A percentile compares a stretch with the other conserved stretches of the same genome.
These are phyloP conservation scores for Elongisporangium undulatum DNA, from an alignment of 352 stramenopile genomes.

Conservation along the genomic window DNA sequence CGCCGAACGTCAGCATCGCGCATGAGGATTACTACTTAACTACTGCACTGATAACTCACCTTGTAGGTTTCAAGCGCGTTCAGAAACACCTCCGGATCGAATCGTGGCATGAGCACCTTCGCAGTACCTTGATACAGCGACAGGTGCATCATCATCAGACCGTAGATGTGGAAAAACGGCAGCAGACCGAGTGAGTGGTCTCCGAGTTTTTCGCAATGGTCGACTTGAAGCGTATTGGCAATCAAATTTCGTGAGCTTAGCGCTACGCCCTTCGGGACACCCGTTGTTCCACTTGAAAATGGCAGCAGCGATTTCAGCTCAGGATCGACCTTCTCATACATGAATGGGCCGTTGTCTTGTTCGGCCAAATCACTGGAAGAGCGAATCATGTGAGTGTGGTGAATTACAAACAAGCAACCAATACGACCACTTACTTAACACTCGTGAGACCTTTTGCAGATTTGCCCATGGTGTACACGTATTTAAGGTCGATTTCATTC, in stretches of 20 bases:
- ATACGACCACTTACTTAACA: constrained; percentile 36
- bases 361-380: constrained; percentile 34
- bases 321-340: constrained; percentile 52
- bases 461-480: constrained; percentile 49
- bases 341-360: constrained; percentile 27
- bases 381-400: not conserved
- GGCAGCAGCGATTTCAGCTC: constrained; percentile 59
- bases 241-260: constrained; percentile 89
- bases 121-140: constrained; percentile 71
- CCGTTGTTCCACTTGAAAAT: constrained; percentile 94
- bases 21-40: constrained; percentile 6
- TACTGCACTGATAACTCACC: constrained; percentile 11
- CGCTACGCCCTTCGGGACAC: constrained; percentile 74
- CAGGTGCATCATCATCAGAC: constrained; percentile 79
- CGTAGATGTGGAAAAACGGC: constrained; percentile 97
- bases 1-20: not conserved
- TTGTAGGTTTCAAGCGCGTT: constrained; percentile 67
- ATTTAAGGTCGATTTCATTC: constrained; percentile 20
- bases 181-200: constrained; percentile 60
- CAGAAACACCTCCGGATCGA: constrained; percentile 88
- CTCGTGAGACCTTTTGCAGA: constrained; percentile 26
- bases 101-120: constrained; percentile 86
- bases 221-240: constrained; percentile 84
- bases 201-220: constrained; percentile 59
- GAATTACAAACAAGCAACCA: constrained; percentile 27